These are phyloP conservation scores for Ramularia endophylla DNA, from an alignment of 2,329 filamentous ascomycete genomes.

Conservation along the genomic window DNA sequence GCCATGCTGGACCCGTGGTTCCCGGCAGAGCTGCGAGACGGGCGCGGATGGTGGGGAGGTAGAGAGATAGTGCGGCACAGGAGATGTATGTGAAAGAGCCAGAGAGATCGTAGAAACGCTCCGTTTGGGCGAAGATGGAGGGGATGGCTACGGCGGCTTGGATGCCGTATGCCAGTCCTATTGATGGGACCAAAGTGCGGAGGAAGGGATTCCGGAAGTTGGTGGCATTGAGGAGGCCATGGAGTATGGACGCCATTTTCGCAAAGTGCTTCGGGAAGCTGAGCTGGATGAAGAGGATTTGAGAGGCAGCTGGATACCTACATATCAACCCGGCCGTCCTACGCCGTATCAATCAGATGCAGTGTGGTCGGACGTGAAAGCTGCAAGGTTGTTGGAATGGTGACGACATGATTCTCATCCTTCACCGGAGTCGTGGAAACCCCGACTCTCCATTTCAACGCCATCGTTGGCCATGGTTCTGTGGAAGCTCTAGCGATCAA, in stretches of 20 bases:
- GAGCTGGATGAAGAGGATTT: no score
- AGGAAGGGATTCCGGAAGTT: constrained; percentile 59
- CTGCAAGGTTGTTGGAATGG: no score
- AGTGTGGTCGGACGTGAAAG: no score
- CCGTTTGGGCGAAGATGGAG: constrained; percentile 54
- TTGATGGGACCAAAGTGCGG: constrained; percentile 55
- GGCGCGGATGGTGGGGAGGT: constrained; percentile 54
- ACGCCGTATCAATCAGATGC: no score
- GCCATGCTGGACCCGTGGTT: constrained; percentile 39
- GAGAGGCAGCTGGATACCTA: no score
- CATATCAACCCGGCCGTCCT: no score
- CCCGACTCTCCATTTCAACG: no score
- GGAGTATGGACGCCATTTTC: constrained; percentile 32
- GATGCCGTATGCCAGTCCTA: constrained; percentile 57
- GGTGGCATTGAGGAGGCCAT: constrained; percentile 52
- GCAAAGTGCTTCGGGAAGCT: not conserved
- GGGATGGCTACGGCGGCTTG: constrained; percentile 59
- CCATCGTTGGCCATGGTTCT: no score
- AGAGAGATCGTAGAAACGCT: constrained; percentile 63
- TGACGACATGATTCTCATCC: no score
- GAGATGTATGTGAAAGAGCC: constrained; percentile 62
- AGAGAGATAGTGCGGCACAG: constrained; percentile 57
- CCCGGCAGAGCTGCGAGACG: constrained; percentile 43
- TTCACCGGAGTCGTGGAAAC: no score
- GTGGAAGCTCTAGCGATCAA: no score